Evolutionary conservation across 352 stramenopile species (phyloP), one percentile per base, ranked within the genome.

Genomic region (Phytophthora tentaculata): DNA sequence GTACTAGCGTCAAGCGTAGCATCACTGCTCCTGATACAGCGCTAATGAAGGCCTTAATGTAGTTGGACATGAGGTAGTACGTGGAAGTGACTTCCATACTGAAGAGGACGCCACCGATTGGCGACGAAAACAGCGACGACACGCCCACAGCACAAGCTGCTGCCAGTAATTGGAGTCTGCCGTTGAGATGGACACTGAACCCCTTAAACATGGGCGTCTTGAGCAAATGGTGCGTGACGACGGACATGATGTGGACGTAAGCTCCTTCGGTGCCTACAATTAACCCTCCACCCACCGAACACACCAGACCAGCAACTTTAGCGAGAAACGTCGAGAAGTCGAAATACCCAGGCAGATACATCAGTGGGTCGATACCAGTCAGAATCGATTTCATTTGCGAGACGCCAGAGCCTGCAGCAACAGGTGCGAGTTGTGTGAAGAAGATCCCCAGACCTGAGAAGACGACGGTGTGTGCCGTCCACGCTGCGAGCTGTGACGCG

Each of bases 261-360:
- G 98, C 97, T 28, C 98, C 98, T 79, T 99, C 98, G 9, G 98
- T 99, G 57, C 98, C 98, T 2, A 99, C 92, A 22, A 98, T 89
- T 13, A 99, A 85, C 3, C 97, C 97, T 1, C 91, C 91, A 7
- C 95, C 91, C 20, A 99, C 85, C 14, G 90, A 90, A 50, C 97
- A 98, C 7, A 97, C 90, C 6, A 99, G 94, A 23, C 97, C 98
- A 13, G 98, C 69, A 53, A 95, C 76, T 69, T 98, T 98, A 22
- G 90, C 88, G 10, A 97, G 51, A n/a, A 95, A 80, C n/a, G 88
- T 95, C 29, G 67, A 70, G 29, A 86, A 84, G 55, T 92, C 85
- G 75, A 97, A 94, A 69, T 95, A 96, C 5, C 88, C 84, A 1
- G 86, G 84, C 1, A 94, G 62, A 54, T 96, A 94, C 74, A 95